Base-by-base conservation (phyloP, 2,329 filamentous ascomycete species). In the Westerdykella aurantiaca region DNA sequence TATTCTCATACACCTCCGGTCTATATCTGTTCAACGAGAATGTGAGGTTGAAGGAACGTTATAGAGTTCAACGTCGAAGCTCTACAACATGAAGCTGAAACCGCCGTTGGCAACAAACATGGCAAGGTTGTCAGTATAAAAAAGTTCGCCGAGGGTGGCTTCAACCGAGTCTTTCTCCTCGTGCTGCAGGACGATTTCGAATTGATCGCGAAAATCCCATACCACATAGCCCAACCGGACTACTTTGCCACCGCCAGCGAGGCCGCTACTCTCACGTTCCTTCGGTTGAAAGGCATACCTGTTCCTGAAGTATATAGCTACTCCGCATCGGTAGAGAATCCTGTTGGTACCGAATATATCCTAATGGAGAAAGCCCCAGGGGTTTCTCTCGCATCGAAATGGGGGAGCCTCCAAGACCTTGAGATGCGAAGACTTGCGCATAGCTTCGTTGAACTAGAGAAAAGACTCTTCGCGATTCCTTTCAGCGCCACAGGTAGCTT, bases 271-370 rank as follows among this genome's bases (percentile, higher is more conserved):
- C 55, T 67, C 9, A 49, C 52, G 10, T 53, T 60, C 34, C 51
- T 68, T 13, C 49, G 44, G 18, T 43, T 46, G 2, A 39, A 63
- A 46, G 51, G 50, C 3, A 39, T 68, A 5, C 66, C 64, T 9
- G 56, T 69, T 13, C 64, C 64, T 3, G 53, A 60, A 42, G 59
- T 68, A n/a, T 55, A 60, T 29, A 41, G 40, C 12, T 68, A 65
- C 46, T 62, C 56, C 11, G 42, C 56, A 23, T 50, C 51, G 17
- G 41, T 21, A 6, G 45, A 61, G 22, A 70, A 69, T 48, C 49
- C 62, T 6, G 55, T 68, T 29, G 57, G 64, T 3, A 51, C 57
- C 6, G 66, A 68, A 53, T 69, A 67, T 39, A 56, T 70, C 31
- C 43, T 69, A 2, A 50, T 68, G 39, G 63, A 65, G 45, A 61